phyloP scores from a whole-genome alignment of 2,329 filamentous ascomycete species.

The Cercospora nicotianae region DNA sequence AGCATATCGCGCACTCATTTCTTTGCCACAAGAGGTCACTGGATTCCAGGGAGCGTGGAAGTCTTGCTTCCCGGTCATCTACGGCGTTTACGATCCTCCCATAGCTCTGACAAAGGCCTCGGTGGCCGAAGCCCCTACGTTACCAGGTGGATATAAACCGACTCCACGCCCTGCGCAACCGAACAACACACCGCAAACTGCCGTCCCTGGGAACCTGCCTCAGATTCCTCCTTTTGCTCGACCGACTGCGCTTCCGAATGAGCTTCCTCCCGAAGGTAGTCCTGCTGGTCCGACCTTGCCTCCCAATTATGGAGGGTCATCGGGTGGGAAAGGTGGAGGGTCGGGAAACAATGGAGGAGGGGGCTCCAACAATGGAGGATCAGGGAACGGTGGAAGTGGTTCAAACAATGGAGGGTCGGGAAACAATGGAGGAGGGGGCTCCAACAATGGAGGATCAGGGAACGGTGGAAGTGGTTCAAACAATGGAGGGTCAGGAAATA shows the following conservation, averaged over 20 bases:
- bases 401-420: constrained; percentile 1
- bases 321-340: not conserved
- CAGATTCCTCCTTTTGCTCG: constrained; percentile 1
- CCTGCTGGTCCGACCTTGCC: constrained; percentile 7
- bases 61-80: constrained; percentile 19
- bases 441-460: not conserved
- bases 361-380: not conserved
- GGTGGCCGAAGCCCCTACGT: not conserved
- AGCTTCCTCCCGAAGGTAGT: not conserved
- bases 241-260: not conserved
- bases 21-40: constrained; percentile 20
- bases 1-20: constrained; percentile 21
- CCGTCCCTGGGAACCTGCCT: not conserved
- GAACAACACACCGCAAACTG: not conserved
- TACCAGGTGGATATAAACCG: constrained; percentile 9
- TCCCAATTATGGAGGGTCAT: not conserved
- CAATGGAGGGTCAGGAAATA: not conserved
- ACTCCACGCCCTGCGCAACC: not conserved
- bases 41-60: constrained; percentile 19
- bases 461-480: not conserved
- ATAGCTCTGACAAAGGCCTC: constrained; percentile 18
- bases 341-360: not conserved
- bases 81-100: constrained; percentile 25
- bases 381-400: no score
- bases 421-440: not conserved